A percentile compares a stretch with the other conserved stretches of the same genome.
Conservation (phyloP, 305 asterid species). For the Solanum chacoense region DNA sequence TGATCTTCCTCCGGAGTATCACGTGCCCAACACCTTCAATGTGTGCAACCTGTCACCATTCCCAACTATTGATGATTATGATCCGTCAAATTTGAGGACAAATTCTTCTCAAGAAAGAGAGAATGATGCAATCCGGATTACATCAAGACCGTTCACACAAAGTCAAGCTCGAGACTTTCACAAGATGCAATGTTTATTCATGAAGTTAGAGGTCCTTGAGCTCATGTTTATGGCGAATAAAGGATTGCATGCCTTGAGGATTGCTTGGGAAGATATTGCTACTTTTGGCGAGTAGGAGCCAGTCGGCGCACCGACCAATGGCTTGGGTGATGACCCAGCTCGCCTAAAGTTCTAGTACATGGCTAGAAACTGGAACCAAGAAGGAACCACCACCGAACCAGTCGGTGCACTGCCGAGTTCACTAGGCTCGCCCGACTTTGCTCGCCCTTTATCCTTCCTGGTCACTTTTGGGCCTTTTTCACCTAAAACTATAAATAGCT, state of each 20-base stretch:
- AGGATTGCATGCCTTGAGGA: not conserved
- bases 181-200: not conserved
- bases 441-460: not conserved
- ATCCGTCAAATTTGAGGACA: not conserved
- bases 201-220: not conserved
- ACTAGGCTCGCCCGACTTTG: not conserved
- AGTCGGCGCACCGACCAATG: not conserved
- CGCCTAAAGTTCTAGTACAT: not conserved
- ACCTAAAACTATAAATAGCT: not conserved
- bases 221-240: not conserved
- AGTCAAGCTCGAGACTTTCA: not conserved
- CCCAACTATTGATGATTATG: not conserved
- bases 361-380: not conserved
- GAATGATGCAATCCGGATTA: not conserved
- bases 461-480: not conserved
- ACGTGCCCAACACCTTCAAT: not conserved
- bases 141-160: not conserved
- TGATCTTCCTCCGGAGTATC: not conserved
- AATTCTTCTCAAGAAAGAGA: not conserved
- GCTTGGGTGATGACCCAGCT: not conserved
- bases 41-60: not conserved
- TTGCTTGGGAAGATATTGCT: not conserved
- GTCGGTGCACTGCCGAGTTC: not conserved
- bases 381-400: not conserved
- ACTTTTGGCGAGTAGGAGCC: not conserved